Conservation (phyloP, 2,329 filamentous ascomycete genomes). For the Microcyclospora tardicrescens region DNA sequence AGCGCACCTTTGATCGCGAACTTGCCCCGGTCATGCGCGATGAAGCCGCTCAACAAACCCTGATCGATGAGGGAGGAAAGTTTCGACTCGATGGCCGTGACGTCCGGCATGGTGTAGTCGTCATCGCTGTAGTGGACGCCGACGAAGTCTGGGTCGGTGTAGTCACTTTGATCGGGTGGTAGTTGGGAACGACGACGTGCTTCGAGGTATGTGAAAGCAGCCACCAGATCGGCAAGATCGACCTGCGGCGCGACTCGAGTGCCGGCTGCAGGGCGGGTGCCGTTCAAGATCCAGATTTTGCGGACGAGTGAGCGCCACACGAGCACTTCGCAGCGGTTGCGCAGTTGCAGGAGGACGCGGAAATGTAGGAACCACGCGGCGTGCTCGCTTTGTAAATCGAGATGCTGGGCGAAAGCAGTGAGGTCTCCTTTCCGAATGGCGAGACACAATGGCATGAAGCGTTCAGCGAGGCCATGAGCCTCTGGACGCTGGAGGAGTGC, state of each 20-base stretch:
- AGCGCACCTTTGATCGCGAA: conserved; percentile 75
- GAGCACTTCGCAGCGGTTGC: conserved; percentile 64
- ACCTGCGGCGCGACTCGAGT: conserved; percentile 57
- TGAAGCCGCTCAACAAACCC: conserved; percentile 69
- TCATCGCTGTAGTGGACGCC: conserved; percentile 17
- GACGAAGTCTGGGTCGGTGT: conserved; percentile 35
- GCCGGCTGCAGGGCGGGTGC: conserved; percentile 39
- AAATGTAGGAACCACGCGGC: conserved; percentile 63
- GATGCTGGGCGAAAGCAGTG: conserved; percentile 55
- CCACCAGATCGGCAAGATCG: conserved; percentile 55
- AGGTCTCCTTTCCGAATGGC: conserved; percentile 66
- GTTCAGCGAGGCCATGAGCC: conserved; percentile 47
- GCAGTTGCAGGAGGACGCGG: conserved; percentile 61
- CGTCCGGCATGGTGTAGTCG: conserved; percentile 38
- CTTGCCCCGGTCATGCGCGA: conserved; percentile 61
- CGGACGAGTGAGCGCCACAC: conserved; percentile 75
- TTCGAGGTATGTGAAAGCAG: conserved; percentile 53
- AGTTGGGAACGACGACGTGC: conserved; percentile 30
- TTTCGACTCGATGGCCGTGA: conserved; percentile 46
- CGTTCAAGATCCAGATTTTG: conserved; percentile 64
- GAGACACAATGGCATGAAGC: conserved; percentile 60
- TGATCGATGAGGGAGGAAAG: conserved; percentile 67
- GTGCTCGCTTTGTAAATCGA: conserved; percentile 42
- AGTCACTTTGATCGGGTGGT: conserved; percentile 19
- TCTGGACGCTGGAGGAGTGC: conserved; percentile 57